Conservation (phyloP, 2,329 filamentous ascomycete genomes). For the Phaeoacremonium minimum region DNA sequence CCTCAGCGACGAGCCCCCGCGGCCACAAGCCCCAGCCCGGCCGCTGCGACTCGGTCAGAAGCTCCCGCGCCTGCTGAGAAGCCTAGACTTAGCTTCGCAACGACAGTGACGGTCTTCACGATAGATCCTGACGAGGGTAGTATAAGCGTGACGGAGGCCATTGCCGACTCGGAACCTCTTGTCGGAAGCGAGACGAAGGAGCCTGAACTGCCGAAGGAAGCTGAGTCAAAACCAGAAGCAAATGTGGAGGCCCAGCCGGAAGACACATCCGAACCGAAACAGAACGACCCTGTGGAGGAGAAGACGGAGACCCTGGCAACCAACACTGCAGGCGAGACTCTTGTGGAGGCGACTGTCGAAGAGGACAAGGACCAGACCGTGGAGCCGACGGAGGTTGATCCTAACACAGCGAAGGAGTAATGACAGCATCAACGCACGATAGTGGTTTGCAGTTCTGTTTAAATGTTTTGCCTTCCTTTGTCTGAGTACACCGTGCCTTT, state of each 20-base stretch:
- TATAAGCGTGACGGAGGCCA: slow-evolving; percentile 27
- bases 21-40: slow-evolving; percentile 17
- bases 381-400: slow-evolving; percentile 27
- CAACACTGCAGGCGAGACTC: slow-evolving; percentile 36
- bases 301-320: slow-evolving; percentile 12
- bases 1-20: slow-evolving; percentile 55
- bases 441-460: neutral
- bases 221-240: slow-evolving; percentile 7
- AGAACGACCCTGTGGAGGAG: slow-evolving; percentile 5
- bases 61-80: slow-evolving; percentile 18
- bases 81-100: slow-evolving; percentile 40
- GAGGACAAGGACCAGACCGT: slow-evolving; percentile 24
- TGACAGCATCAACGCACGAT: too few species aligned
- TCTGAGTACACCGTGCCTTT: too few species aligned
- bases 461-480: too few species aligned
- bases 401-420: slow-evolving; percentile 8
- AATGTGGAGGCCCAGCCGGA: slow-evolving; percentile 2
- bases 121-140: slow-evolving; percentile 46
- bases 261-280: slow-evolving; percentile 1
- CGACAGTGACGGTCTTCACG: slow-evolving; percentile 44
- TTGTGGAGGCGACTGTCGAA: slow-evolving; percentile 32
- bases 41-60: slow-evolving; percentile 23
- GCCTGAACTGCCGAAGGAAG: slow-evolving; percentile 3
- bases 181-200: slow-evolving; percentile 5
- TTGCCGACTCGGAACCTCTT: neutral